Evolutionary conservation across 208 protist genomes (phyloP).

Genomic region (Crithidia expoeki): DNA sequence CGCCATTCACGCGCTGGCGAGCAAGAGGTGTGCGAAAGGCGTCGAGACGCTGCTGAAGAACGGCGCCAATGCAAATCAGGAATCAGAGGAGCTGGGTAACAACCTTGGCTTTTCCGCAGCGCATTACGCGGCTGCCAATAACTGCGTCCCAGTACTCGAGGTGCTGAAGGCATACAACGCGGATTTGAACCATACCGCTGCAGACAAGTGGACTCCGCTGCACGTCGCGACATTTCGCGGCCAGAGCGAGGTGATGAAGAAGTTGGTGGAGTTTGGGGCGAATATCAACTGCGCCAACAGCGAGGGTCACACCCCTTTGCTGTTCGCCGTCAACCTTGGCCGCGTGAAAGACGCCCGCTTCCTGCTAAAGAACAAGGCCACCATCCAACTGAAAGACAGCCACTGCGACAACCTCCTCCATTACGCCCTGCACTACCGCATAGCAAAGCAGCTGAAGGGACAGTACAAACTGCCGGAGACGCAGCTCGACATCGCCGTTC

Average conservation of each 20-base stretch:
- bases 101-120: slow-evolving; percentile 59
- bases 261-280: slow-evolving; percentile 51
- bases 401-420: slow-evolving; percentile 58
- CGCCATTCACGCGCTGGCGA: slow-evolving; percentile 53
- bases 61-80: slow-evolving; percentile 45
- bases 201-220: slow-evolving; percentile 62
- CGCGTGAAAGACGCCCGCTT: slow-evolving; percentile 47
- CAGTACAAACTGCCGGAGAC: slow-evolving; percentile 63
- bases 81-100: slow-evolving; percentile 41
- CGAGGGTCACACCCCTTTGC: slow-evolving; percentile 48
- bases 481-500: slow-evolving; percentile 68
- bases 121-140: slow-evolving; percentile 51
- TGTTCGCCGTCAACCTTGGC: slow-evolving; percentile 60
- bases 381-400: slow-evolving; percentile 31
- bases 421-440: slow-evolving; percentile 61
- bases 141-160: slow-evolving; percentile 38
- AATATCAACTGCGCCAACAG: slow-evolving; percentile 52
- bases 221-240: slow-evolving; percentile 68
- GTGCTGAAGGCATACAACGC: slow-evolving; percentile 42
- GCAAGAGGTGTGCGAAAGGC: slow-evolving; percentile 16
- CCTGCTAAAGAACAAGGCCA: slow-evolving; percentile 45
- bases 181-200: slow-evolving; percentile 38
- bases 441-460: slow-evolving; percentile 58
- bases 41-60: slow-evolving; percentile 45
- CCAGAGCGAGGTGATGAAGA: slow-evolving; percentile 29